These are phyloP conservation scores for Nissolia schottii DNA, from an alignment of 306 rosid genomes.

Conservation along the genomic window DNA sequence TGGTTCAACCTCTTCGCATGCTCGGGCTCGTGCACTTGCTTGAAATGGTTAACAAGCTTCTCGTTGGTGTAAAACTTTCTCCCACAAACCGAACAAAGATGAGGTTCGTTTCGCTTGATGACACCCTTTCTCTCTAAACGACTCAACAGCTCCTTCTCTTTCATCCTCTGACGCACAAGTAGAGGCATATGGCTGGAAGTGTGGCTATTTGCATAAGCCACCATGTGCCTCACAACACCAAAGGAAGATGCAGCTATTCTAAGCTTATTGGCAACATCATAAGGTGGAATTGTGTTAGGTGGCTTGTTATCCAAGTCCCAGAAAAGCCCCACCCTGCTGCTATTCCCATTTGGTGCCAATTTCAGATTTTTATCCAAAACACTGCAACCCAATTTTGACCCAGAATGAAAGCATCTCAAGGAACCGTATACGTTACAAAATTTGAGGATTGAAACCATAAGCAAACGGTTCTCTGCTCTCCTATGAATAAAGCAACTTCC, in stretches of 20 bases:
- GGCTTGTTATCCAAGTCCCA: conserved; percentile 90
- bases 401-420: conserved; percentile 28
- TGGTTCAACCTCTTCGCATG: conserved; percentile 62
- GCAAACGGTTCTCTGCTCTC: not conserved
- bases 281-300: conserved; percentile 64
- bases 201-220: conserved; percentile 64
- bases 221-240: conserved; percentile 60
- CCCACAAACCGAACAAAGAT: conserved; percentile 76
- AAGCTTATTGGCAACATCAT: conserved; percentile 67
- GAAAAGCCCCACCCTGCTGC: conserved; percentile 58
- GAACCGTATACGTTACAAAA: conserved; percentile 8
- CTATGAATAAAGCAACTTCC: not conserved
- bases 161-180: conserved; percentile 45
- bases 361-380: conserved; percentile 7
- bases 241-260: conserved; percentile 62
- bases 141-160: conserved; percentile 41
- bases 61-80: conserved; percentile 61
- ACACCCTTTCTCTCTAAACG: conserved; percentile 54
- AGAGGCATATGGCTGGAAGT: conserved; percentile 51
- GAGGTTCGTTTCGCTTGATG: conserved; percentile 44
- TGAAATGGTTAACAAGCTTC: conserved; percentile 77
- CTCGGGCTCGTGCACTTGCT: conserved; percentile 68
- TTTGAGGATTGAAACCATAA: conserved; percentile 35
- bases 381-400: conserved; percentile 5
- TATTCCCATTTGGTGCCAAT: conserved; percentile 15